Conservation (phyloP, 306 rosid genomes). For the Vicia villosa region DNA sequence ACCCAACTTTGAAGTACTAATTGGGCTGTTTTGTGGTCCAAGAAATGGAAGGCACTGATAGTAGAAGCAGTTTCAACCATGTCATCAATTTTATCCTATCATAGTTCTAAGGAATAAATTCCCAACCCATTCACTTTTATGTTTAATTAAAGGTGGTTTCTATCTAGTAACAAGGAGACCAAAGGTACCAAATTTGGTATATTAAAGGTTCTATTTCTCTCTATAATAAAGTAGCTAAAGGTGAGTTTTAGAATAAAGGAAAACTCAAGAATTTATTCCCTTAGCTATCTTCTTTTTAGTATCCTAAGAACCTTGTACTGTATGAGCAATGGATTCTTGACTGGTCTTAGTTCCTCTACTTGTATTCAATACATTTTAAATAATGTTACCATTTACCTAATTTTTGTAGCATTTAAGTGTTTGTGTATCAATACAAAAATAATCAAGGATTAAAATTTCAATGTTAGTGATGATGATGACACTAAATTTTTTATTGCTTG, state of each 20-base stretch:
- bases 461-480: no score
- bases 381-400: not conserved
- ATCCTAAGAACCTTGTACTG: conserved; percentile 21
- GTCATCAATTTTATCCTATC: conserved; percentile 30
- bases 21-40: conserved; percentile 28
- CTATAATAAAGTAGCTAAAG: conserved; percentile 50
- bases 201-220: conserved; percentile 46
- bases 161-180: conserved; percentile 58
- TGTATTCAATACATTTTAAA: not conserved
- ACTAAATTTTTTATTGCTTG: no score
- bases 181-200: conserved; percentile 52
- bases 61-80: conserved; percentile 16
- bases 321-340: conserved; percentile 37
- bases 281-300: conserved; percentile 37
- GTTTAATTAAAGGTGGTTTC: conserved; percentile 49
- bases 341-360: conserved; percentile 35
- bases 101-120: conserved; percentile 39
- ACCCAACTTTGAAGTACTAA: conserved; percentile 1
- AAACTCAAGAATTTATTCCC: conserved; percentile 49
- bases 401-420: not conserved
- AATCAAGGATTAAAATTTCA: not conserved
- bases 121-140: conserved; percentile 43
- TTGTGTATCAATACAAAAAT: not conserved
- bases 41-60: conserved; percentile 18
- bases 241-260: conserved; percentile 68